phyloP scores from a whole-genome alignment of 139 green algal genomes.

The Tetraselmis striata region DNA sequence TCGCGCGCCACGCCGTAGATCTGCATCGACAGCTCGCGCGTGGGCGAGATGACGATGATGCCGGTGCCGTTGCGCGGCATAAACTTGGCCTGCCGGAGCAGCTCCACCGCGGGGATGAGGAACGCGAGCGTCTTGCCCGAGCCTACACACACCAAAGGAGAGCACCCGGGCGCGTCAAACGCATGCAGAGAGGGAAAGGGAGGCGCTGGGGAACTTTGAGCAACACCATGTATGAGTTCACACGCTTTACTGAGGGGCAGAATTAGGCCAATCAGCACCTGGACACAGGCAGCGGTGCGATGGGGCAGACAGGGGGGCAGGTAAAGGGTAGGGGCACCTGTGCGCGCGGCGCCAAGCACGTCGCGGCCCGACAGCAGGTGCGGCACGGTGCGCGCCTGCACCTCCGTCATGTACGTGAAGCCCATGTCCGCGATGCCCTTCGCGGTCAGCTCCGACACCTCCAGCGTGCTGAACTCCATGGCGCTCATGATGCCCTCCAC shows the following conservation, averaged over 20 bases:
- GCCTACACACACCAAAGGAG: too few relatives aligned
- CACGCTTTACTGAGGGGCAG: too few relatives aligned
- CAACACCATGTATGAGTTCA: too few relatives aligned
- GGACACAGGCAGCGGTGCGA: too few relatives aligned
- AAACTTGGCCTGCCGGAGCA: conserved; percentile 88
- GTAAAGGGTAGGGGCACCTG: conserved; percentile 36
- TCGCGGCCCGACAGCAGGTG: conserved; percentile 83
- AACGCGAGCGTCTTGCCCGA: conserved; percentile 99
- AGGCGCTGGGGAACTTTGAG: too few relatives aligned
- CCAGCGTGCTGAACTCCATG: conserved; percentile 60
- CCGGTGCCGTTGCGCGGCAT: conserved; percentile 92
- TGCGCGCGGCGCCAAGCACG: conserved; percentile 90
- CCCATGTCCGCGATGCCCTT: conserved; percentile 64
- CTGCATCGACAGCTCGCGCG: conserved; percentile 88
- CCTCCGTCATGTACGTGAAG: conserved; percentile 85
- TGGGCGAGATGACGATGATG: conserved; percentile 87
- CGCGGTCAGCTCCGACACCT: conserved; percentile 53
- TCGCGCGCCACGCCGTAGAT: conserved; percentile 92
- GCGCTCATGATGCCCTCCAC: conserved; percentile 70
- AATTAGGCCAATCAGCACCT: too few relatives aligned
- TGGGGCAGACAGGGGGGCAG: background rate
- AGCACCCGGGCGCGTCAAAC: too few relatives aligned
- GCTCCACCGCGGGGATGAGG: conserved; percentile 85
- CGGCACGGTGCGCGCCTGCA: conserved; percentile 92
- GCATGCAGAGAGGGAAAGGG: too few relatives aligned